Conservation (phyloP, 2,329 filamentous ascomycete genomes). For the Calonectria multiphialidica region DNA sequence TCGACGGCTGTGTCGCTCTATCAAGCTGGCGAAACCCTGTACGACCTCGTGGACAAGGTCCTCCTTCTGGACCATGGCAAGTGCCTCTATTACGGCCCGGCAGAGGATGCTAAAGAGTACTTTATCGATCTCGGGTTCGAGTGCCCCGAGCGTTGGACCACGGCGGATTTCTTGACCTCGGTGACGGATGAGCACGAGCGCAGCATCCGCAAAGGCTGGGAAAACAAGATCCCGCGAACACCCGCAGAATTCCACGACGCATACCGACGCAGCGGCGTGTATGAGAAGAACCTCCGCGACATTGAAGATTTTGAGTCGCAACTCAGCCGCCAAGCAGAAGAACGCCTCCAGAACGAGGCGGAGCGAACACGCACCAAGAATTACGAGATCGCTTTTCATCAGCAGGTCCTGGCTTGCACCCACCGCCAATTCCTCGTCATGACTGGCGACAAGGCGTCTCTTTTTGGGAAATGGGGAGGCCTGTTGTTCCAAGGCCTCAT, state of each 20-base stretch:
- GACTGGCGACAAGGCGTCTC: slow-evolving; percentile 78
- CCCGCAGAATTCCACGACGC: slow-evolving; percentile 74
- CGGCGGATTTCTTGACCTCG: slow-evolving; percentile 81
- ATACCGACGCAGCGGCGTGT: slow-evolving; percentile 73
- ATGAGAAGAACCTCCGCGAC: slow-evolving; percentile 70
- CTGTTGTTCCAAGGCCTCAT: slow-evolving; percentile 81
- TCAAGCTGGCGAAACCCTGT: slow-evolving; percentile 75
- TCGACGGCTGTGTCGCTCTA: slow-evolving; percentile 80
- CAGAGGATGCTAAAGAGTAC: slow-evolving; percentile 73
- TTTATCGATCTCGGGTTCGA: slow-evolving; percentile 80
- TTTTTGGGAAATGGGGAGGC: slow-evolving; percentile 85
- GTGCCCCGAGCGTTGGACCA: slow-evolving; percentile 78
- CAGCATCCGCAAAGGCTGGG: slow-evolving; percentile 73
- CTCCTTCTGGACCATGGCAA: slow-evolving; percentile 79
- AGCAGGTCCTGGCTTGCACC: slow-evolving; percentile 79
- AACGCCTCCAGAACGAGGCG: slow-evolving; percentile 70
- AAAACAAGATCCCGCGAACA: slow-evolving; percentile 76
- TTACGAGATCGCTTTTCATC: slow-evolving; percentile 81
- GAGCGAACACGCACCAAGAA: slow-evolving; percentile 75
- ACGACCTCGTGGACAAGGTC: slow-evolving; percentile 80
- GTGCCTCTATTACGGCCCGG: slow-evolving; percentile 78
- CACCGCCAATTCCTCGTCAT: slow-evolving; percentile 85
- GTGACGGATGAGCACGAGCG: slow-evolving; percentile 82
- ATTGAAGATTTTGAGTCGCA: slow-evolving; percentile 75
- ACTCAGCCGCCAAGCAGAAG: slow-evolving; percentile 59